Evolutionary conservation across 2,329 filamentous ascomycete species (phyloP).

Genomic region (Penicillium freii): DNA sequence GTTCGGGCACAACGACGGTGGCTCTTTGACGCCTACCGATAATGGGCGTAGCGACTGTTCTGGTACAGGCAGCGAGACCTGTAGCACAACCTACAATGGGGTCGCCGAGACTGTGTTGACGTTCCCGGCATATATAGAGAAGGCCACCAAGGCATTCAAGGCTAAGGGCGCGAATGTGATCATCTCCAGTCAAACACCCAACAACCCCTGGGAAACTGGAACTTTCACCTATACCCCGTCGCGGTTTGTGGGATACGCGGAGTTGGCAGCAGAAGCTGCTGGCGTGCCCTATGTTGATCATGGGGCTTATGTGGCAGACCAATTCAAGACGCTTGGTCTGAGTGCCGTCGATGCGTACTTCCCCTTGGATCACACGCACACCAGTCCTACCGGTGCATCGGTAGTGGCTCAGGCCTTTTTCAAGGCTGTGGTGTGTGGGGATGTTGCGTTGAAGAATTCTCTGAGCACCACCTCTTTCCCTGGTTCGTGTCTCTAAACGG

Average conservation of each 20-base stretch:
- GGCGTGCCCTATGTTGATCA: slow-evolving; percentile 60
- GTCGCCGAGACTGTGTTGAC: slow-evolving; percentile 58
- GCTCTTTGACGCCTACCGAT: slow-evolving; percentile 54
- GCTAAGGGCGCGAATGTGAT: slow-evolving; percentile 61
- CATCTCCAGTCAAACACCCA: slow-evolving; percentile 58
- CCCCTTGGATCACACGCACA: slow-evolving; percentile 63
- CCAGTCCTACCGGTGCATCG: slow-evolving; percentile 55
- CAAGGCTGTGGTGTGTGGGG: slow-evolving; percentile 54
- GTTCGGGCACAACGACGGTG: slow-evolving; percentile 71
- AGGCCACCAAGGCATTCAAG: slow-evolving; percentile 55
- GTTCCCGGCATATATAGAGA: slow-evolving; percentile 59
- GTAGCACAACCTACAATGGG: slow-evolving; percentile 53
- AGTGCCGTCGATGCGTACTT: slow-evolving; percentile 54
- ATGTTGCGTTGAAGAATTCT: slow-evolving; percentile 42
- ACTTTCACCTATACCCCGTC: slow-evolving; percentile 48
- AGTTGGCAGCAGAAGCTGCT: slow-evolving; percentile 45
- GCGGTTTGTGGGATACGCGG: slow-evolving; percentile 58
- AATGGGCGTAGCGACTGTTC: slow-evolving; percentile 62
- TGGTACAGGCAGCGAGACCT: slow-evolving; percentile 55
- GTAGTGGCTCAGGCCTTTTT: slow-evolving; percentile 58
- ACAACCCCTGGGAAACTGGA: slow-evolving; percentile 63
- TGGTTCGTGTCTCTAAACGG: slow-evolving; percentile 28
- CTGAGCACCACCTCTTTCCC: slow-evolving; percentile 33
- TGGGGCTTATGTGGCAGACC: slow-evolving; percentile 56
- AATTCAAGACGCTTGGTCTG: slow-evolving; percentile 52